Evolutionary conservation across 495 filamentous ascomycete genomes (phyloP).

Genomic region (Staphylotrichum longicolle): DNA sequence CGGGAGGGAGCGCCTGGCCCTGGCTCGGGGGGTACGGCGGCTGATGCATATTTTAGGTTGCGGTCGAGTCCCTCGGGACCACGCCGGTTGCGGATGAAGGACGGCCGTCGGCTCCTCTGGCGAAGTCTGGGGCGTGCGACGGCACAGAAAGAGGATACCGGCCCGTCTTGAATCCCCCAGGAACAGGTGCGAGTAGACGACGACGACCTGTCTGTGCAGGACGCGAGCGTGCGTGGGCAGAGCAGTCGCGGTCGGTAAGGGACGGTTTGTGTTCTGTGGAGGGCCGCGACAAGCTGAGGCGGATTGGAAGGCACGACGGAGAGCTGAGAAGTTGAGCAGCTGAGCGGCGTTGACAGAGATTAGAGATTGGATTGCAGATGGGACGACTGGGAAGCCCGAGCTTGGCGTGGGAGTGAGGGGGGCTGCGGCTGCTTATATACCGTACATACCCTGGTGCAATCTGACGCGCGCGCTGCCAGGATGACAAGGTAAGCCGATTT

Average conservation of each 20-base stretch:
- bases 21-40: conserved; percentile 28
- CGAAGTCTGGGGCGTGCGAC: not conserved
- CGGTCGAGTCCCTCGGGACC: conserved; percentile 20
- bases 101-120: not conserved
- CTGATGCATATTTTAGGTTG: conserved; percentile 27
- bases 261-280: not conserved
- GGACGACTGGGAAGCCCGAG: conserved; percentile 4
- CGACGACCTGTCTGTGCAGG: not conserved
- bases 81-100: conserved; percentile 12
- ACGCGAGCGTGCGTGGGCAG: not conserved
- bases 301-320: no score
- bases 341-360: not conserved
- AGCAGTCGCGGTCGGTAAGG: conserved; percentile 4
- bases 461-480: not conserved
- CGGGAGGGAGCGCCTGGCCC: conserved; percentile 21
- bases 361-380: conserved; percentile 4
- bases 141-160: not conserved
- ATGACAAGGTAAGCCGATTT: conserved; percentile 5
- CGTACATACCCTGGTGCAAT: conserved; percentile 4
- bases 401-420: not conserved
- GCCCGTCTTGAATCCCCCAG: not conserved
- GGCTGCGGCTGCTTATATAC: conserved; percentile 12
- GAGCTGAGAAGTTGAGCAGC: not conserved
- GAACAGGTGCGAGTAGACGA: not conserved
- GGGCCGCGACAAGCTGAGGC: no score